phyloP scores from a whole-genome alignment of 1,284 basidiomycete genomes.

The Exobasidium cylindrosporum region DNA sequence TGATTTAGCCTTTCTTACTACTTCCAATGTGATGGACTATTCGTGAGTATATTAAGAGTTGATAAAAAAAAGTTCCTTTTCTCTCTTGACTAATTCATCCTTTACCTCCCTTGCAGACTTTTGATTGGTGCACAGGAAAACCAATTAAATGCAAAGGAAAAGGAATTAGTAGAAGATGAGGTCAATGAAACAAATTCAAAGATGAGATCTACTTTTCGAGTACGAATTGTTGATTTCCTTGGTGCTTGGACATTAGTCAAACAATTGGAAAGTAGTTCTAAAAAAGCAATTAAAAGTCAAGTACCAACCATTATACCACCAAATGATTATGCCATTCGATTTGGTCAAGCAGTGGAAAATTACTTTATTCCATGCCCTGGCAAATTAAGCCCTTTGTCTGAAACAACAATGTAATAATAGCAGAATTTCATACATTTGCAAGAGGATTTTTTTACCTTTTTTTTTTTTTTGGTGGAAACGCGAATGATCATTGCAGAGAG shows the following conservation, averaged over 20 bases:
- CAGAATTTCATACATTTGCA: too few relatives aligned
- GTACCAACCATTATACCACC: slow-evolving; percentile 43
- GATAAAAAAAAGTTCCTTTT: too few relatives aligned
- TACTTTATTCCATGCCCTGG: slow-evolving; percentile 31
- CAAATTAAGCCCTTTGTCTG: too few relatives aligned
- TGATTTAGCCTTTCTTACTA: slow-evolving; percentile 42
- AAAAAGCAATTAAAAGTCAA: slow-evolving; percentile 38
- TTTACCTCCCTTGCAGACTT: too few relatives aligned
- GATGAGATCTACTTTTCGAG: slow-evolving; percentile 19
- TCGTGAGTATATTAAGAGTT: too few relatives aligned
- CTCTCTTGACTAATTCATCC: too few relatives aligned
- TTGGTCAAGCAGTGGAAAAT: slow-evolving; percentile 31
- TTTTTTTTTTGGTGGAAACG: too few relatives aligned
- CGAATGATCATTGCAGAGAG: too few relatives aligned
- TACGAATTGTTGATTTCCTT: slow-evolving; percentile 45
- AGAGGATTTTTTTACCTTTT: too few relatives aligned
- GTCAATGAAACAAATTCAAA: not conserved
- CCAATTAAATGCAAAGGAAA: not conserved
- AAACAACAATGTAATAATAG: too few relatives aligned
- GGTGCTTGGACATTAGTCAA: slow-evolving; percentile 48
- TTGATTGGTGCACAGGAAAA: slow-evolving; percentile 41
- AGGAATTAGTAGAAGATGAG: not conserved
- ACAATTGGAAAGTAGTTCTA: slow-evolving; percentile 40
- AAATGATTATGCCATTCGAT: slow-evolving; percentile 40
- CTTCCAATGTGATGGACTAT: slow-evolving; percentile 49